Evolutionary conservation across 345 rosid species (phyloP).

Genomic region (Hibiscus mutabilis): DNA sequence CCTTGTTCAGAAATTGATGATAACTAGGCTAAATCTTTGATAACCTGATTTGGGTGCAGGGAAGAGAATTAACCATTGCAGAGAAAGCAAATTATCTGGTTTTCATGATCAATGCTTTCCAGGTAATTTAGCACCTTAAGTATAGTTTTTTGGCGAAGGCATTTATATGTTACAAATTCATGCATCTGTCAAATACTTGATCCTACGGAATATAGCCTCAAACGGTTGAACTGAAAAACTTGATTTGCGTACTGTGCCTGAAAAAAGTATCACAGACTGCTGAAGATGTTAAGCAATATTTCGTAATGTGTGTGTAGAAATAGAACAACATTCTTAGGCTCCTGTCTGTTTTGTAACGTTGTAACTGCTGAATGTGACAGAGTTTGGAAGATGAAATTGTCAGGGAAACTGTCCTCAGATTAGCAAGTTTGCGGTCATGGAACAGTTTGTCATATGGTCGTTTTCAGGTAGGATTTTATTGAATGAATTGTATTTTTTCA

Average conservation of each 20-base stretch:
- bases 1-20: constrained; percentile 7
- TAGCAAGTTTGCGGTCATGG: constrained; percentile 87
- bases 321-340: neutral
- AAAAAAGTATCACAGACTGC: neutral
- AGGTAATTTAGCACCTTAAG: constrained; percentile 47
- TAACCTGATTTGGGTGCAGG: constrained; percentile 41
- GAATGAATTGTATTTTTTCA: neutral
- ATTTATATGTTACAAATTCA: constrained; percentile 1
- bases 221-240: neutral
- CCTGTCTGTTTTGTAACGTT: neutral
- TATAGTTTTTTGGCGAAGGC: constrained; percentile 7
- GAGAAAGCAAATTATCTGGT: constrained; percentile 94
- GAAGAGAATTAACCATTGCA: constrained; percentile 66
- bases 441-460: constrained; percentile 91
- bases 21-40: neutral
- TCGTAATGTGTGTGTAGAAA: neutral
- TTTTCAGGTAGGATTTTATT: constrained; percentile 58
- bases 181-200: neutral
- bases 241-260: neutral
- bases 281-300: constrained; percentile 2
- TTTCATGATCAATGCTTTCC: constrained; percentile 95
- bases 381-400: constrained; percentile 97
- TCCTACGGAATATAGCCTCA: neutral
- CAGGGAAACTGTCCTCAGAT: constrained; percentile 66
- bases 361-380: constrained; percentile 36